phyloP scores from a whole-genome alignment of 352 stramenopile genomes.

The Pythium dissotocum region DNA sequence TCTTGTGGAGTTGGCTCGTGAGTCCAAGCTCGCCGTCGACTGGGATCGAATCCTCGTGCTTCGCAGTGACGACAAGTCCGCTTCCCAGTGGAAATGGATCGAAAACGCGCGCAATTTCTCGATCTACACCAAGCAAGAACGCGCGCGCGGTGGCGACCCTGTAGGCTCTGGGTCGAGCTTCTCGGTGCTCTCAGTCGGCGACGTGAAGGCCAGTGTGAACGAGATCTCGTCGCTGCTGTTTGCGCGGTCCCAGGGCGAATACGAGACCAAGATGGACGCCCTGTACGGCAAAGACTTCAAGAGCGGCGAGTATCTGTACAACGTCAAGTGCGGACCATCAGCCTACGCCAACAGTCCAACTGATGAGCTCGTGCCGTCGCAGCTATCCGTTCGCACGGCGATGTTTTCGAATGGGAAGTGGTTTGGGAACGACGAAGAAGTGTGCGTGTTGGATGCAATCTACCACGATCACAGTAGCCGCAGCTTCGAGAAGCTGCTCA shows the following conservation, averaged over 20 bases:
- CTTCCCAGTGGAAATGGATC: slow-evolving; percentile 23
- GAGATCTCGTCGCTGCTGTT: slow-evolving; percentile 20
- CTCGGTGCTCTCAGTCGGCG: slow-evolving; percentile 20
- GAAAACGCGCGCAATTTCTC: slow-evolving; percentile 16
- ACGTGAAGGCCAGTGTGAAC: slow-evolving; percentile 15
- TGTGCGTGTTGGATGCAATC: slow-evolving; percentile 21
- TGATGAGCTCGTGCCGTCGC: neutral
- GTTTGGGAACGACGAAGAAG: slow-evolving; percentile 19
- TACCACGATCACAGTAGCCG: neutral
- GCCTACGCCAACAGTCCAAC: neutral
- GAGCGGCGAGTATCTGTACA: slow-evolving; percentile 12
- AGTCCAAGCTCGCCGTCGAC: slow-evolving; percentile 13
- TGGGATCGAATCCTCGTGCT: slow-evolving; percentile 23
- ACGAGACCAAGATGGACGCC: slow-evolving; percentile 21
- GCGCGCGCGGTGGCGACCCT: neutral
- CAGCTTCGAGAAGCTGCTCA: slow-evolving; percentile 12
- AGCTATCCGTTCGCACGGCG: slow-evolving; percentile 19
- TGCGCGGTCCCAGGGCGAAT: neutral
- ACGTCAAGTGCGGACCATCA: neutral
- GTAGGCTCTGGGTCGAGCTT: neutral
- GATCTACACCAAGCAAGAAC: slow-evolving; percentile 18
- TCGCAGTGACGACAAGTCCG: neutral
- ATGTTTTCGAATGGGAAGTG: slow-evolving; percentile 21
- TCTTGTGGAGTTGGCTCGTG: slow-evolving; percentile 8
- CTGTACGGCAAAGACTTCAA: slow-evolving; percentile 21